These are phyloP conservation scores for Komagataella populi DNA, from an alignment of 805 yeast species.

Conservation along the genomic window DNA sequence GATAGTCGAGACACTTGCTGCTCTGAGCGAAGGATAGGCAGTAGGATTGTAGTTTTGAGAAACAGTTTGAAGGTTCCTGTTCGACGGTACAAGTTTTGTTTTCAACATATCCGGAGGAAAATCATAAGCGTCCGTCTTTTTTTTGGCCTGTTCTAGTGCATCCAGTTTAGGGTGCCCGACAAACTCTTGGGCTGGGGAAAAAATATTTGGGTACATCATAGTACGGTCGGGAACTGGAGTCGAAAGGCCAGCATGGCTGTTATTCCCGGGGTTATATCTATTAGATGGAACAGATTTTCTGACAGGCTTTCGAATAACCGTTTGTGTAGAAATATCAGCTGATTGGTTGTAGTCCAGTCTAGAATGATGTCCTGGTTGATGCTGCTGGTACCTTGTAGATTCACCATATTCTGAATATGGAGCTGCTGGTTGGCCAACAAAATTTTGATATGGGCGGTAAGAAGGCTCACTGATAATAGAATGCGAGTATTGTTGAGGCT, in stretches of 20 bases:
- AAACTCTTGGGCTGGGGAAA: neutral
- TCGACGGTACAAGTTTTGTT: neutral
- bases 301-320: neutral
- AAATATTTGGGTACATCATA: constrained; percentile 1
- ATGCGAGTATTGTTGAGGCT: neutral
- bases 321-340: neutral
- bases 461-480: neutral
- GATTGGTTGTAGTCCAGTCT: neutral
- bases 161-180: constrained; percentile 2
- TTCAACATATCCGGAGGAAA: constrained; percentile 45
- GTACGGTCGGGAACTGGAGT: neutral
- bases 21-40: neutral
- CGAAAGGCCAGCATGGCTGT: neutral
- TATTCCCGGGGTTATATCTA: neutral
- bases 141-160: constrained; percentile 19
- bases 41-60: neutral
- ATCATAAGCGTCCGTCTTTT: constrained; percentile 67
- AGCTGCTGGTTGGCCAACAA: neutral
- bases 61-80: neutral
- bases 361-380: neutral
- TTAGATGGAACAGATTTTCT: neutral
- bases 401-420: neutral
- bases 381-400: neutral
- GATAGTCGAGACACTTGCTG: neutral
- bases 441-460: neutral